Evolutionary conservation across 768 basidiomycete genomes (phyloP), one percentile per base, ranked within the genome.

Genomic region (Lactarius pseudohatsudake): DNA sequence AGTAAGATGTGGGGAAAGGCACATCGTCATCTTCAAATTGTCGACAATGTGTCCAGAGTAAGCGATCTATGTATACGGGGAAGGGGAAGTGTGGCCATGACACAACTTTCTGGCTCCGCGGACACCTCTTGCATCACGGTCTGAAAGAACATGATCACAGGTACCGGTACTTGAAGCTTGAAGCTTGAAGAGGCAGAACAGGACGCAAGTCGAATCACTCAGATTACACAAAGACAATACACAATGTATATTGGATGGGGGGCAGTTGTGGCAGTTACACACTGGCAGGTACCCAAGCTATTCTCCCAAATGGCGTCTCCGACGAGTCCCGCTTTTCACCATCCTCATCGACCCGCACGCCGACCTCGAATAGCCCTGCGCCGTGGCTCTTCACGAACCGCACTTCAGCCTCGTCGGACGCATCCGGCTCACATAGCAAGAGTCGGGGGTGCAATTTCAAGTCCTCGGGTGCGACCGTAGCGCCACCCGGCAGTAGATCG

Each of bases 341-440:
- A 3, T 41, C 9, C 30, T 47, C 59, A 2, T 65, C 72, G 1
- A 85, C 80, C 57, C 67, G 76, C 65, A 89, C 81, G 0, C 77
- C 85, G 3, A 89, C 77, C 69, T 89, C 87, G 63, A 80, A 83
- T 1, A 88, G 80, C 3, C 82, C 81, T 9, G 76, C 63, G 0
- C 76, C 77, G 9, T 68, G 69, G 20, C 64, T 58, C 34, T 58
- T 59, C 59, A 80, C 59, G 71, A 81, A 77, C 13, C 50, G 59
- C 13, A 59, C 50, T 61, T 85, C 80, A 15, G 75, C 77, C 2
- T 76, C 78, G 45, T 77, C 74, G 30, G 53, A 62, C 1, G 50
- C 36, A 26, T 70, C 61, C 3, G 84, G 77, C n/a, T 70, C 68
- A 47, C 72, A 72, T 50, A 85, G 62, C 26, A 83, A 66, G 16